Base-by-base conservation (phyloP, 768 basidiomycete species). In the Mycena crocata region DNA sequence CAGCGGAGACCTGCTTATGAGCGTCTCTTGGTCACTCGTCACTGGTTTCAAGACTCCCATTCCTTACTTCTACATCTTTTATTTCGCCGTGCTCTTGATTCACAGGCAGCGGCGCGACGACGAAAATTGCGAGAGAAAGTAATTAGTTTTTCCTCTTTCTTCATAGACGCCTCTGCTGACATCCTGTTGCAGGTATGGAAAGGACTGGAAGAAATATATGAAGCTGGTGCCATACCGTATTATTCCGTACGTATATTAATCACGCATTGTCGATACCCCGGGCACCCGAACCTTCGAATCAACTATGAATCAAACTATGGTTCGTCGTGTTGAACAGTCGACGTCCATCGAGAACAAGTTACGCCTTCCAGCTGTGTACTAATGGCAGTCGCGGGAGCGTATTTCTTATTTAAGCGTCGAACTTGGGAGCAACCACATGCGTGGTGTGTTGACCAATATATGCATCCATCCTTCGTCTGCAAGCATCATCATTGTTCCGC, bases 21-120 rank as follows among this genome's bases (percentile, higher is more conserved):
- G 89, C 24, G 79, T 94, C 48, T 92, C 95, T 0, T 99, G 96
- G 96, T 97, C 91, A 59, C 85, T 98, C 19, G 93, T 96, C 0
- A 96, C 94, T 3, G 94, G 94, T 8, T 94, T 98, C 78, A 82
- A 90, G 42, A 96, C 95, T 0, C 96, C 96, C 28, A 87, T 98
- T 76, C 96, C 97, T 3, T 96, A 98, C 82, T 99, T 96, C 82
- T 98, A 99, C 74, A 87, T 93, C 31, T 75, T 84, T 62, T 99
- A 97, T 81, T 98, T 99, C 72, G 84, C 87, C 3, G 86, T 96
- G 35, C 86, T 99, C 30, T 90, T 99, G 62, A 82, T 95, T 39
- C 98, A 99, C 79, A 85, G 97, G 60, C 94, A 98, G 77, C 83
- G 80, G 60, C 86, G 97, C 35, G 97, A 99, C 76, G 96, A 98